phyloP scores from a whole-genome alignment of 352 stramenopile genomes.

The Thalassiosira mediterranea region DNA sequence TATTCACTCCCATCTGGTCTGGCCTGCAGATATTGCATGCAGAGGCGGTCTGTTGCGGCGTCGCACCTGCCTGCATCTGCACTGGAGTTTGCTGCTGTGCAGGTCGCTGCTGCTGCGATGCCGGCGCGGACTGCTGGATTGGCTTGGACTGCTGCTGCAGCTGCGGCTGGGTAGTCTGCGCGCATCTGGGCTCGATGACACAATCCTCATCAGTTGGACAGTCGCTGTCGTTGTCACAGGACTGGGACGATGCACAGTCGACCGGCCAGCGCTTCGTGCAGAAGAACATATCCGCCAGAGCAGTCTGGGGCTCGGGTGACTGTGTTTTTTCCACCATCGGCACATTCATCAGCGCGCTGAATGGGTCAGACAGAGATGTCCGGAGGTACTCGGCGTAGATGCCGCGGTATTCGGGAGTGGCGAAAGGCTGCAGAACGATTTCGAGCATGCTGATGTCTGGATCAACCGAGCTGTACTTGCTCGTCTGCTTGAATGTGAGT shows the following conservation, averaged over 20 bases:
- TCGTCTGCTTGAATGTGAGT: slow-evolving; percentile 12
- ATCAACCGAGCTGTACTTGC: slow-evolving; percentile 5
- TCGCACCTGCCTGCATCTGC: neutral
- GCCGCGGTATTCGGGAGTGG: slow-evolving; percentile 6
- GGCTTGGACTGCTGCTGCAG: no score
- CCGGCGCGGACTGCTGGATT: neutral
- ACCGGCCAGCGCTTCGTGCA: slow-evolving; percentile 11
- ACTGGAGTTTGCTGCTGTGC: no score
- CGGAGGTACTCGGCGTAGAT: slow-evolving; percentile 19
- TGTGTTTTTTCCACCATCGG: no score
- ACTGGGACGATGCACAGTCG: neutral
- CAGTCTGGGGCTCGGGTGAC: no score
- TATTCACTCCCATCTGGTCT: slow-evolving; percentile 12
- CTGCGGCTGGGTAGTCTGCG: no score
- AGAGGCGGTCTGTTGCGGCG: neutral
- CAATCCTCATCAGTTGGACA: slow-evolving; percentile 8
- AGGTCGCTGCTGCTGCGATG: no score
- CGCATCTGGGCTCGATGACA: slow-evolving; percentile 1
- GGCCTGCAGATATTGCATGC: slow-evolving; percentile 31
- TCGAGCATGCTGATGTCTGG: neutral
- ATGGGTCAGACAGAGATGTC: neutral
- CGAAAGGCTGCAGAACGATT: slow-evolving; percentile 15
- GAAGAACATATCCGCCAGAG: slow-evolving; percentile 19
- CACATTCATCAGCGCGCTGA: slow-evolving; percentile 2
- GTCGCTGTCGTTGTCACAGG: slow-evolving; percentile 2